Base-by-base conservation (phyloP, 257 asterid genomes). In the Nicotiana benthamiana region DNA sequence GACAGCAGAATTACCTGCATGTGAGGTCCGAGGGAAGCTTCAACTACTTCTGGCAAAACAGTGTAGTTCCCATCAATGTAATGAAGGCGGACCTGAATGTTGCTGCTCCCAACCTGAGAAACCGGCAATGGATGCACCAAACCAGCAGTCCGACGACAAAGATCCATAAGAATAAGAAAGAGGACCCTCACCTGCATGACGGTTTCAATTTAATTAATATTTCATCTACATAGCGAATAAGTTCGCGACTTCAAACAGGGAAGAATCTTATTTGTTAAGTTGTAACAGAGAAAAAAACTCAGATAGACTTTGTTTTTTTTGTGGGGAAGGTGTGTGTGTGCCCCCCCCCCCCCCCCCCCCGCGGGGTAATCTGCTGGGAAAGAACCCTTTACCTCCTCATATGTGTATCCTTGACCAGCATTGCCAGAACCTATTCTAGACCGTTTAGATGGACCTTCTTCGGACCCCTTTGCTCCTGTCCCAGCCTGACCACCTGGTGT, bases 371-470 rank as follows among this genome's bases (percentile, higher is more conserved):
- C 32, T 3, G 34, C 26, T 61, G 66, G 24, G 66, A 24, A 61
- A 61, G 34, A 61, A 10, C 48, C 48, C 48, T 2, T 24, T 87
- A 96, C 99, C 99, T 96, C 99, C 81, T 96, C 99, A 83, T 89
- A 96, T 57, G 98, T 94, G 87, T 96, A 96, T 68, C 99, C 99
- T 91, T 96, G 99, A 80, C 99, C 99, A 83, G 99, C 99, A 94
- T 96, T 96, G 27, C 99, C 99, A 62, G 90, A 92, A 82, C 99
- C 99, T 82, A 96, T 87, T 83, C 99, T 96, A 27, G 97, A 90
- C 83, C 98, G 87, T 87, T 90, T 91, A 76, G 93, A 86, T 56
- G 96, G 94, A 82, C 94, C 97, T 82, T 96, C 99, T 85, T 96
- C 99, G 24, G 96, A 85, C 65, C 90, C 97, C 83, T 92, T 96